Conservation (phyloP, 1,284 basidiomycete genomes). For the Ustilago loliicola region DNA sequence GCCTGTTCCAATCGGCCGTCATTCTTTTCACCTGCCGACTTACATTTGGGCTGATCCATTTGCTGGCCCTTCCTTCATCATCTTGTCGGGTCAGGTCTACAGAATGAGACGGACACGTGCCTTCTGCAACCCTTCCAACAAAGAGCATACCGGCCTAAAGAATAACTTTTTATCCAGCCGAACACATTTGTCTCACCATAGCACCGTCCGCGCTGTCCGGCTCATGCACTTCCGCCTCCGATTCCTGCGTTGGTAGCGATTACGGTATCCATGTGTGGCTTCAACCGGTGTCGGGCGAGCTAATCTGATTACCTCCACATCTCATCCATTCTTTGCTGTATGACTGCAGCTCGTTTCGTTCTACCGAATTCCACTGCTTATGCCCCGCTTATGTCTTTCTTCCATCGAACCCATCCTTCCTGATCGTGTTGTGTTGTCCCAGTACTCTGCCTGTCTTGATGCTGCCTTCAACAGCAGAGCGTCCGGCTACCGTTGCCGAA, state of each 20-base stretch:
- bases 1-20: too few species aligned
- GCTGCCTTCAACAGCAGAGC: neutral
- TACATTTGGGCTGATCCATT: too few species aligned
- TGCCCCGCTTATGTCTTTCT: neutral
- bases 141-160: neutral
- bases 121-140: neutral
- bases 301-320: constrained; percentile 1
- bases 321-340: neutral
- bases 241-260: constrained; percentile 12
- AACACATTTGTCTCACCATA: constrained; percentile 6
- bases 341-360: neutral
- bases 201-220: neutral
- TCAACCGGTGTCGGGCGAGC: neutral
- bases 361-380: neutral
- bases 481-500: neutral
- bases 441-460: neutral
- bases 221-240: neutral
- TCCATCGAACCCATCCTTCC: neutral
- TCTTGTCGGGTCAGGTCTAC: too few species aligned
- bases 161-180: neutral
- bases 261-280: constrained; percentile 5
- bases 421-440: too few species aligned
- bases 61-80: too few species aligned
- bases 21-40: too few species aligned
- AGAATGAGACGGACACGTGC: neutral